phyloP scores from a whole-genome alignment of 139 green algal species.

The Yamagishiella unicocca region DNA sequence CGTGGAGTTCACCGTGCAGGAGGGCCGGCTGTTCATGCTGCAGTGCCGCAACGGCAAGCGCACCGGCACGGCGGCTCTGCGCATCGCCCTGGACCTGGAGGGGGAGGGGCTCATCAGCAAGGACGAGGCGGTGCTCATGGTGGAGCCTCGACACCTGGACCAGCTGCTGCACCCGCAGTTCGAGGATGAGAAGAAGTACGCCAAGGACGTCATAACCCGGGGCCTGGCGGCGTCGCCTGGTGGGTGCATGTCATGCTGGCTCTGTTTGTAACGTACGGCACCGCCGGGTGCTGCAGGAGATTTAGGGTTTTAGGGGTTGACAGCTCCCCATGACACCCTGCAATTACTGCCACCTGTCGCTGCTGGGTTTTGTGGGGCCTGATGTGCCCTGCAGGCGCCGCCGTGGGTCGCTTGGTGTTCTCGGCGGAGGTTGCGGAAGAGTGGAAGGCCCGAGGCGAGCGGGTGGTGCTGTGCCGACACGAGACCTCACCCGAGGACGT shows the following conservation, averaged over 20 bases:
- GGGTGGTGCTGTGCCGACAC: slow-evolving; percentile 67
- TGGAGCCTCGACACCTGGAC: slow-evolving; percentile 91
- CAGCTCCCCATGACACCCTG: too few relatives aligned
- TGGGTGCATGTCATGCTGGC: background rate
- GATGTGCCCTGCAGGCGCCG: slow-evolving; percentile 66
- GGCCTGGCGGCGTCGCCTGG: slow-evolving; percentile 88
- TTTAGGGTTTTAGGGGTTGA: too few relatives aligned
- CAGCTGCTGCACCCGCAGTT: slow-evolving; percentile 92
- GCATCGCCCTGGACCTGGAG: slow-evolving; percentile 84
- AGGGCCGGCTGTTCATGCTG: slow-evolving; percentile 91
- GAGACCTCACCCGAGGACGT: slow-evolving; percentile 93
- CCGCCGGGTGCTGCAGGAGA: too few relatives aligned
- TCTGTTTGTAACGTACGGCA: too few relatives aligned
- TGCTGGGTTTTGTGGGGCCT: too few relatives aligned
- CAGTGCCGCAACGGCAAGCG: slow-evolving; percentile 92
- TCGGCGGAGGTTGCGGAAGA: slow-evolving; percentile 80
- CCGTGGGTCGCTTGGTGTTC: slow-evolving; percentile 90
- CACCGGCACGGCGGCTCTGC: slow-evolving; percentile 83
- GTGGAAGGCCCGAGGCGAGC: slow-evolving; percentile 61
- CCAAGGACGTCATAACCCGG: slow-evolving; percentile 73
- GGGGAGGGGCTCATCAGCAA: slow-evolving; percentile 67
- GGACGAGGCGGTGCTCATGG: slow-evolving; percentile 80
- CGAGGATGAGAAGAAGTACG: slow-evolving; percentile 70
- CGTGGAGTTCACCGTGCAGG: slow-evolving; percentile 93
- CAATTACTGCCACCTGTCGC: too few relatives aligned